Base-by-base conservation (phyloP, 768 basidiomycete genomes). In the Suillus plorans region DNA sequence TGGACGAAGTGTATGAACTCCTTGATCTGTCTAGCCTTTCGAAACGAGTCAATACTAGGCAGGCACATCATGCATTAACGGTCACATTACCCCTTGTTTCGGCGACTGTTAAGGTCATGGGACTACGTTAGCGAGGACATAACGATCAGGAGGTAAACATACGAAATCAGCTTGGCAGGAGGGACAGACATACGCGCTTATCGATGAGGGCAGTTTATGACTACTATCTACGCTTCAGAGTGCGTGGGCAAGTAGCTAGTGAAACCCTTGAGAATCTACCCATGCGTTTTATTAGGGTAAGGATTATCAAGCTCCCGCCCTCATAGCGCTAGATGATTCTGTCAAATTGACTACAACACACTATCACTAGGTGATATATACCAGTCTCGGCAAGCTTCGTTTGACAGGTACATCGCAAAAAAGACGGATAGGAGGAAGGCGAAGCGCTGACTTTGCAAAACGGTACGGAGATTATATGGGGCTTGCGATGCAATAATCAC, bases 341-440 rank as follows among this genome's bases (percentile, higher is more conserved):
- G 25, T 42, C 12, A 34, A 55, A 13, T 34, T 55, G 31, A 34
- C 9, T 36, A 36, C 5, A 20, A 34, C 31, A 34, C 5, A 20
- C 20, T 6, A 12, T 20, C 22, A 59, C 18, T 4, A 28, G 41
- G 1, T 28, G 25, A 41, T 18, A 57, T 37, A 42, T 59, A 28
- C 58, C 58, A 42, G 39, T 59, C 58, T 59, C 41, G 28, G 58
- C 58, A 25, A 42, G 58, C 58, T 59, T 59, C 57, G 57, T 25
- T 28, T 41, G 57, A 58, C 57, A 58, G 57, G 37, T 58, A 2
- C 37, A 41, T 41, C 58, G 12, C 58, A 0, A 28, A 39, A 42
- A 52, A 22, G 58, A 59, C 25, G 41, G 25, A 59, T 59, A 59
- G 39, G 58, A 42, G 57, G 25, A 25, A 28, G 41, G 18, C 57